Evolutionary conservation across 2,329 filamentous ascomycete species (phyloP).

Genomic region (Madurella mycetomatis): DNA sequence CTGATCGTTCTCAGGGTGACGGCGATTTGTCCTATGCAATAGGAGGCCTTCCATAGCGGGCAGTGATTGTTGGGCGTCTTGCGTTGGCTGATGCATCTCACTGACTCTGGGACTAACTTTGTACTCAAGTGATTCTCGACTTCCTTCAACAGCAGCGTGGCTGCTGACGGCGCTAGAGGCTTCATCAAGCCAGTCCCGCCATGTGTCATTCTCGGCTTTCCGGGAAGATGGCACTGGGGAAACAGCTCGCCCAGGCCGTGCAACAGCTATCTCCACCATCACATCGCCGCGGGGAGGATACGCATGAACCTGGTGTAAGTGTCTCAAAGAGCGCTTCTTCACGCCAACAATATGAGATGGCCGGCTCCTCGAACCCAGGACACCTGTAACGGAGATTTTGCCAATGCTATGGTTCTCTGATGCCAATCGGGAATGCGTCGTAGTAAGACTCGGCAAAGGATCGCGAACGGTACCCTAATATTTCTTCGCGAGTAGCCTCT

Average conservation of each 20-base stretch:
- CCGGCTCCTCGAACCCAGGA: neutral
- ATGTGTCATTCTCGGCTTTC: conserved; percentile 25
- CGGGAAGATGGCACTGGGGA: conserved; percentile 21
- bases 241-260: conserved; percentile 21
- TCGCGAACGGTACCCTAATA: conserved; percentile 16
- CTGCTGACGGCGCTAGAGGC: conserved; percentile 15
- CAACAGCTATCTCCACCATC: conserved; percentile 29
- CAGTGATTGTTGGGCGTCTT: neutral
- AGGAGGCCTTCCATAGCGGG: neutral
- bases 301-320: neutral
- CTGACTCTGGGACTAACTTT: conserved; percentile 23
- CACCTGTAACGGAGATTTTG: neutral
- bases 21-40: no score
- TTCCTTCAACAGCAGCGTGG: conserved; percentile 10
- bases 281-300: conserved; percentile 21
- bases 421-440: conserved; percentile 10
- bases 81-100: conserved; percentile 5
- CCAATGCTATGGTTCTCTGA: conserved; percentile 2
- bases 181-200: conserved; percentile 24
- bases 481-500: conserved; percentile 19
- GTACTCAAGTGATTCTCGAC: neutral
- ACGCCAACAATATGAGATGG: conserved; percentile 9
- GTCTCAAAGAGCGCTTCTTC: conserved; percentile 1
- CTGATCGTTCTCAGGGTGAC: neutral
- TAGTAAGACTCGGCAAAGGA: conserved; percentile 9